Percentiles rank a stretch among this genome's conserved stretches.
Evolutionary conservation across 1,139 yeast species (phyloP).

Genomic region (Sugiyamaella xylanicola): DNA sequence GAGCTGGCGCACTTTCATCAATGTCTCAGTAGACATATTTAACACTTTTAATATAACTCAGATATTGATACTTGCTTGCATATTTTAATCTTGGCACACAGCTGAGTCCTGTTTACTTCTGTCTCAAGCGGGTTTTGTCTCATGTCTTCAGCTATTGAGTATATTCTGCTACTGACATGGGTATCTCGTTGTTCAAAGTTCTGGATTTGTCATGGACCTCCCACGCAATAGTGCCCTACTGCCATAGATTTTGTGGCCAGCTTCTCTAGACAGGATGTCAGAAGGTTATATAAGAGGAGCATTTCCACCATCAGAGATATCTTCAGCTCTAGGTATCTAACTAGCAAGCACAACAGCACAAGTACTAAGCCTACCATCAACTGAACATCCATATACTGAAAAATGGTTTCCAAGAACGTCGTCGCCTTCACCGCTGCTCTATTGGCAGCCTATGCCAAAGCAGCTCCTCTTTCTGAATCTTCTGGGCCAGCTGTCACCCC

Average conservation of each 20-base stretch:
- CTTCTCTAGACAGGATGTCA: background rate
- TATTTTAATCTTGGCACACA: background rate
- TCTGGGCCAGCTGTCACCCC: background rate
- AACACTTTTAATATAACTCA: background rate
- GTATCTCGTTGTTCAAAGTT: background rate
- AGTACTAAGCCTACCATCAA: too few relatives aligned
- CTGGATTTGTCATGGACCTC: background rate
- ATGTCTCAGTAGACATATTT: background rate
- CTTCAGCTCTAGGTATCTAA: too few relatives aligned
- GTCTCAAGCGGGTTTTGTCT: background rate
- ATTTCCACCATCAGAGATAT: too few relatives aligned
- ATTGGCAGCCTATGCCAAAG: background rate
- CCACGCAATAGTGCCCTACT: too few relatives aligned
- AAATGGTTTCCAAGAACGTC: conserved; percentile 3
- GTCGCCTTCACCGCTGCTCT: background rate
- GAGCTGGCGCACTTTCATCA: background rate
- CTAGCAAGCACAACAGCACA: too few relatives aligned
- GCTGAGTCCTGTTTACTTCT: background rate
- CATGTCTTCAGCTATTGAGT: too few relatives aligned
- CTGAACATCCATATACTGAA: too few relatives aligned
- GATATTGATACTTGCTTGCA: background rate
- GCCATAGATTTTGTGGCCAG: too few relatives aligned
- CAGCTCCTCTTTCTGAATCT: conserved; percentile 2
- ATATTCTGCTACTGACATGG: too few relatives aligned
- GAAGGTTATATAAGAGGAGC: background rate